A percentile compares a stretch with the other conserved stretches of the same genome.
Conservation (phyloP, 192 early-diverging fungal genomes). For the Coemansia reversa region DNA sequence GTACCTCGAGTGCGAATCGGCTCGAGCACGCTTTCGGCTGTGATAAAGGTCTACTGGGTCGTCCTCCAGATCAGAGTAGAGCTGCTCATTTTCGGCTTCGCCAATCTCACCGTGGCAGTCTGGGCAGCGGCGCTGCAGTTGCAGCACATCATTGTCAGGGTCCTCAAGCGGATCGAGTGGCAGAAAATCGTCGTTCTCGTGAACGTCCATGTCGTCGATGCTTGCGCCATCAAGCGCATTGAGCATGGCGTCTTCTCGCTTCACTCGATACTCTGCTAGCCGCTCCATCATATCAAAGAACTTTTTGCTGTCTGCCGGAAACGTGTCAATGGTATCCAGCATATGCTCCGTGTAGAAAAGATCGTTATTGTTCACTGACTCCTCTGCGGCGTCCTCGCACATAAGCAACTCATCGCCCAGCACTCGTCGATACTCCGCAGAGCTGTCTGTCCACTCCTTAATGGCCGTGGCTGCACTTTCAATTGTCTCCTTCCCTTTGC, state of each 20-base stretch:
- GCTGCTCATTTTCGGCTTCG: constrained; percentile 28
- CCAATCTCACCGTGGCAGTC: constrained; percentile 50
- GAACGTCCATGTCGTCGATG: constrained; percentile 51
- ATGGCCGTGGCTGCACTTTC: constrained; percentile 14
- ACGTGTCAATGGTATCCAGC: constrained; percentile 44
- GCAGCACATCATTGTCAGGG: constrained; percentile 16
- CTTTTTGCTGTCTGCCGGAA: constrained; percentile 85
- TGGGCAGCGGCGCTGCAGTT: constrained; percentile 30
- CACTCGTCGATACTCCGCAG: constrained; percentile 4
- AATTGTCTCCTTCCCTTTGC: constrained; percentile 7
- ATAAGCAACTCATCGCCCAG: constrained; percentile 11
- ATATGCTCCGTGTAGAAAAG: constrained; percentile 49
- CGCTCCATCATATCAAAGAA: constrained; percentile 97
- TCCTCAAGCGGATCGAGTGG: background rate
- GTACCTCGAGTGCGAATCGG: constrained; percentile 15
- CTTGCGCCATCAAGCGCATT: constrained; percentile 27
- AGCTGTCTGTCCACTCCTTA: constrained; percentile 13
- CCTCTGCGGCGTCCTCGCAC: constrained; percentile 6
- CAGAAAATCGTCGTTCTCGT: constrained; percentile 39
- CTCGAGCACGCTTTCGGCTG: constrained; percentile 29
- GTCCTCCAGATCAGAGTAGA: constrained; percentile 20
- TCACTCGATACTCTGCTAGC: constrained; percentile 85
- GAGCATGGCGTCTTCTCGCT: constrained; percentile 64
- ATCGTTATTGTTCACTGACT: constrained; percentile 34
- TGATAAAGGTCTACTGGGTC: constrained; percentile 1